Percentiles rank a stretch among this genome's conserved stretches.
Conservation (phyloP, 371 early-diverging fungal genomes). For the Coemansia sp. region DNA sequence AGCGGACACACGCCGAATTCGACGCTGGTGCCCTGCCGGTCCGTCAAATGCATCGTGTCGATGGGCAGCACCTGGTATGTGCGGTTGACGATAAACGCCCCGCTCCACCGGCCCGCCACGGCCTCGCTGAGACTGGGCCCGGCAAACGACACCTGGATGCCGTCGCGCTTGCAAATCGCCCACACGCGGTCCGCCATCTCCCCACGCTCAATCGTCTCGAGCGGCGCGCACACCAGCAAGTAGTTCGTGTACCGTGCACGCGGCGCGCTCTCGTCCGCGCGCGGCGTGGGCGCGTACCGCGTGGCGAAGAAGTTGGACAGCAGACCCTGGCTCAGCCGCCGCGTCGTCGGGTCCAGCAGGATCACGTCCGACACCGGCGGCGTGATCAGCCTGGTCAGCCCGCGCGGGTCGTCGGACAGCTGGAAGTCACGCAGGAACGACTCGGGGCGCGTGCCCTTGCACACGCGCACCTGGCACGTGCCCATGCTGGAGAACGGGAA, state of each 20-base stretch:
- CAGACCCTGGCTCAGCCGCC: constrained; percentile 41
- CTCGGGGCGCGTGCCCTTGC: constrained; percentile 24
- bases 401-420: constrained; percentile 33
- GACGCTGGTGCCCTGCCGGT: constrained; percentile 15
- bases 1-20: constrained; percentile 33
- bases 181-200: constrained; percentile 28
- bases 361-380: constrained; percentile 47
- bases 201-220: constrained; percentile 25
- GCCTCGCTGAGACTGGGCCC: constrained; percentile 31
- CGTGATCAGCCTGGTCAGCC: constrained; percentile 29
- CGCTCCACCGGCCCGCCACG: constrained; percentile 26
- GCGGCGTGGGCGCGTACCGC: constrained; percentile 2
- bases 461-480: constrained; percentile 39
- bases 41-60: constrained; percentile 42
- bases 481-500: constrained; percentile 28
- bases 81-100: constrained; percentile 29
- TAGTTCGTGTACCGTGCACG: constrained; percentile 26
- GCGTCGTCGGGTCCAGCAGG: constrained; percentile 32
- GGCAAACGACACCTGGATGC: constrained; percentile 36
- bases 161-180: constrained; percentile 37
- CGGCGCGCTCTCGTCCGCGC: constrained; percentile 3
- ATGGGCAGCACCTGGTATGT: constrained; percentile 27
- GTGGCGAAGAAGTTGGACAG: constrained; percentile 49
- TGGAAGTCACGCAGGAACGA: constrained; percentile 34
- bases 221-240: constrained; percentile 39